These are phyloP conservation scores for Codiaeum variegatum DNA, from an alignment of 441 rosid species.

Conservation along the genomic window DNA sequence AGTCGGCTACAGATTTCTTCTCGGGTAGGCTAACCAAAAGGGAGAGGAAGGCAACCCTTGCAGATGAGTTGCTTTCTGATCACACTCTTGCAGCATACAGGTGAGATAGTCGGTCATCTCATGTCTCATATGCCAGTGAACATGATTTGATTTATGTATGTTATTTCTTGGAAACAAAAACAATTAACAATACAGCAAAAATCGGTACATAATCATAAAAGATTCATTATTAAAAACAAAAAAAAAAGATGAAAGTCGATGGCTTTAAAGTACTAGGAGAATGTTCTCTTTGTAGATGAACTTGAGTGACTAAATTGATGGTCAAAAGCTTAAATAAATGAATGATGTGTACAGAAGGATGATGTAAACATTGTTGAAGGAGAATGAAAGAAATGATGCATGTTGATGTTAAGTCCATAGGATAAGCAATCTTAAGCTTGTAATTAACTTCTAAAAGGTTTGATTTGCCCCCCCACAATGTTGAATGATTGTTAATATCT, in stretches of 20 bases:
- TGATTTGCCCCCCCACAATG: not conserved
- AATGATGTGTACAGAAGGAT: not conserved
- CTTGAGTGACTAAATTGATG: not conserved
- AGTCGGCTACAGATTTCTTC: conserved; percentile 60
- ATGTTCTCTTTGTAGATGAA: not conserved
- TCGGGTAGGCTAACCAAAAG: conserved; percentile 63
- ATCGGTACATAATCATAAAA: not conserved
- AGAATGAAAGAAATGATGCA: not conserved
- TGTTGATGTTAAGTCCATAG: not conserved
- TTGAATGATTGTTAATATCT: not conserved
- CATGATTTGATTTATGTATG: not conserved
- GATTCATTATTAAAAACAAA: too few relatives aligned
- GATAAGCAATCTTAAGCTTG: not conserved
- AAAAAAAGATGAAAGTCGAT: not conserved
- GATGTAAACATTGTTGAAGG: not conserved
- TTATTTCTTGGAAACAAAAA: not conserved
- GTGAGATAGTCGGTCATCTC: conserved; percentile 27
- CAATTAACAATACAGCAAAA: not conserved
- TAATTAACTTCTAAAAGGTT: too few relatives aligned
- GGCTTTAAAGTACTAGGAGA: not conserved
- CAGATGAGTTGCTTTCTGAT: conserved; percentile 79
- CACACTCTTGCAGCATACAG: conserved; percentile 49
- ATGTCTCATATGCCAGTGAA: not conserved
- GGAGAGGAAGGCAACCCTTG: conserved; percentile 73
- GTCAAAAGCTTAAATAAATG: not conserved